Base-by-base conservation (phyloP, 768 basidiomycete species). In the Daedaleopsis nitida region DNA sequence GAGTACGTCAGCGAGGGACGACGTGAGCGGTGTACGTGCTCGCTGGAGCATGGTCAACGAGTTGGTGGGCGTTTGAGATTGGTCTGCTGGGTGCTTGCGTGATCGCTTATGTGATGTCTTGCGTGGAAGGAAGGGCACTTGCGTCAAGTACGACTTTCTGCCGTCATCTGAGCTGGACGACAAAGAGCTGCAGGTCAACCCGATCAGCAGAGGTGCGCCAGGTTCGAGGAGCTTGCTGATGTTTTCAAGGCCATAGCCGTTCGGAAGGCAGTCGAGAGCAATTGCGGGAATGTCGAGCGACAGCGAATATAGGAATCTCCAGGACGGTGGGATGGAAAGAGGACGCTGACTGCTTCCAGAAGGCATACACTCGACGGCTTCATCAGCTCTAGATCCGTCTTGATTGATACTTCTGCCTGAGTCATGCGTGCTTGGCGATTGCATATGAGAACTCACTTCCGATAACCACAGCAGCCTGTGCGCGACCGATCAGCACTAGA, bases 121-220 rank as follows among this genome's bases (percentile, higher is more conserved):
- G n/a, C 68, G 67, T 4, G 67, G 62, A 34, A 69, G 57, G 57
- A 69, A 71, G 0, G 70, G 66, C 17, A 69, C 45, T 3, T 65
- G 63, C 6, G 66, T 59, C 32, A 69, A 42, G 24, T 42, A 42
- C 11, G 39, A 42, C 39, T 42, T 42, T 17, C 67, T 58, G 38
- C 61, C 63, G 8, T 39, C 21, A 2, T 43, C 38, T 0, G 52
- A 34, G 3, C 47, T 42, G n/a, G 56, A 50, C 32, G 56, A 39
- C 11, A 55, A 19, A n/a, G 65, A 58, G n/a, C 58, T 57, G 1
- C 67, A 64, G 3, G 68, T 67, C 54, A 71, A 59, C 1, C 64
- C 65, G 24, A 71, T 53, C 23, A 62, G 55, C 37, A 65, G 53
- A 23, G 35, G 44, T 1, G 60, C 5, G 2, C 66, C 68, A 17